Evolutionary conservation across 192 early-diverging fungal genomes (phyloP).

Genomic region (Gaertneriomyces semiglobifer): DNA sequence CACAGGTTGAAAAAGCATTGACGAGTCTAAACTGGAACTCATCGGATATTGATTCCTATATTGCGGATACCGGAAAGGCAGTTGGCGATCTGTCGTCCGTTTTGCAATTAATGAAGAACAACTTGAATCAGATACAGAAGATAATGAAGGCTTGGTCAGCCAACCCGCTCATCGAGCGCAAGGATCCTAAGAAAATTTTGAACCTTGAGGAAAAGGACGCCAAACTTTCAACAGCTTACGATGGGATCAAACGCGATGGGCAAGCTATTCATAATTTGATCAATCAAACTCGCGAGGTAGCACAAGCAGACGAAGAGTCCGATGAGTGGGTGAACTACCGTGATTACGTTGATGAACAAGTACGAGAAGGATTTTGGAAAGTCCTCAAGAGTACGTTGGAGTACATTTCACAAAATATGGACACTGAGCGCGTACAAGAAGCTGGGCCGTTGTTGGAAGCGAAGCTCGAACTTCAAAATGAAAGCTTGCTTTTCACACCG

Average conservation of each 20-base stretch:
- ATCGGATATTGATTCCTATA: slow-evolving; percentile 50
- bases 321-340: slow-evolving; percentile 51
- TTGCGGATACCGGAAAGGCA: slow-evolving; percentile 42
- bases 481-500: slow-evolving; percentile 56
- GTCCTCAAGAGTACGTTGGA: slow-evolving; percentile 55
- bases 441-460: slow-evolving; percentile 57
- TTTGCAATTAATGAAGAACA: slow-evolving; percentile 57
- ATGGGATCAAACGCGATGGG: slow-evolving; percentile 55
- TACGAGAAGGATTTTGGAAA: slow-evolving; percentile 52
- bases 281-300: slow-evolving; percentile 46
- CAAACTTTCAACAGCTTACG: slow-evolving; percentile 49
- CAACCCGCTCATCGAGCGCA: slow-evolving; percentile 54
- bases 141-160: slow-evolving; percentile 61
- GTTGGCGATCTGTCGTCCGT: slow-evolving; percentile 54
- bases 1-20: slow-evolving; percentile 51
- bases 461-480: slow-evolving; percentile 57
- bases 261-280: slow-evolving; percentile 47
- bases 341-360: slow-evolving; percentile 54
- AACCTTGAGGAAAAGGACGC: slow-evolving; percentile 64
- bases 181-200: slow-evolving; percentile 60
- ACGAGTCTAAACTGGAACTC: slow-evolving; percentile 61
- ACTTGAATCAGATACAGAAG: slow-evolving; percentile 59
- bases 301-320: slow-evolving; percentile 43
- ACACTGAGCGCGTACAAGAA: slow-evolving; percentile 45
- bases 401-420: slow-evolving; percentile 61